Evolutionary conservation across 371 early-diverging fungal species (phyloP).

Genomic region (Mucor indicus): DNA sequence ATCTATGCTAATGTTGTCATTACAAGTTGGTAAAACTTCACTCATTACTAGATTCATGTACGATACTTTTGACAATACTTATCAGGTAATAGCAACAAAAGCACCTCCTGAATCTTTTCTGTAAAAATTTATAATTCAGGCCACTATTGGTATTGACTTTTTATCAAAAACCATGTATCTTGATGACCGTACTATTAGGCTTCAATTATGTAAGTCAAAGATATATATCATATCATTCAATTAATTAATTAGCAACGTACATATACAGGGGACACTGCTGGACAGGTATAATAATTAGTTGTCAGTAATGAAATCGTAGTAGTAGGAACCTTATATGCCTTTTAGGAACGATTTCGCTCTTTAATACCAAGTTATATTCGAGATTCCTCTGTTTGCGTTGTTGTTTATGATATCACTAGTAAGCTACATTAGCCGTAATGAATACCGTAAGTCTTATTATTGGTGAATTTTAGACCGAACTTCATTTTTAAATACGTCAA

Average conservation of each 20-base stretch:
- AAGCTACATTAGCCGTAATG: neutral
- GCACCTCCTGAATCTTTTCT: neutral
- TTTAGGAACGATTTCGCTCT: constrained; percentile 89
- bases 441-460: neutral
- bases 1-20: neutral
- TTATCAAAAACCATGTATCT: constrained; percentile 98
- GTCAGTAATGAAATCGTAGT: too few species aligned
- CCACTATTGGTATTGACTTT: constrained; percentile 99
- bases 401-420: constrained; percentile 71
- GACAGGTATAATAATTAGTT: constrained; percentile 73
- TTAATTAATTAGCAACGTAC: neutral
- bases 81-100: constrained; percentile 63
- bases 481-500: constrained; percentile 92
- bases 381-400: constrained; percentile 97
- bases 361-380: constrained; percentile 98
- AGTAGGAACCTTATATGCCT: too few species aligned
- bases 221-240: neutral
- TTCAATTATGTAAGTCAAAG: constrained; percentile 86
- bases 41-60: constrained; percentile 99
- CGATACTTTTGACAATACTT: constrained; percentile 96
- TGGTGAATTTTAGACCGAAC: constrained; percentile 62
- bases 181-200: constrained; percentile 93
- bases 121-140: constrained; percentile 63
- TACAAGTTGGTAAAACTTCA: constrained; percentile 97
- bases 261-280: constrained; percentile 92